These are phyloP conservation scores for Fusarium sp. DNA, from an alignment of 2,329 filamentous ascomycete species.

Conservation along the genomic window DNA sequence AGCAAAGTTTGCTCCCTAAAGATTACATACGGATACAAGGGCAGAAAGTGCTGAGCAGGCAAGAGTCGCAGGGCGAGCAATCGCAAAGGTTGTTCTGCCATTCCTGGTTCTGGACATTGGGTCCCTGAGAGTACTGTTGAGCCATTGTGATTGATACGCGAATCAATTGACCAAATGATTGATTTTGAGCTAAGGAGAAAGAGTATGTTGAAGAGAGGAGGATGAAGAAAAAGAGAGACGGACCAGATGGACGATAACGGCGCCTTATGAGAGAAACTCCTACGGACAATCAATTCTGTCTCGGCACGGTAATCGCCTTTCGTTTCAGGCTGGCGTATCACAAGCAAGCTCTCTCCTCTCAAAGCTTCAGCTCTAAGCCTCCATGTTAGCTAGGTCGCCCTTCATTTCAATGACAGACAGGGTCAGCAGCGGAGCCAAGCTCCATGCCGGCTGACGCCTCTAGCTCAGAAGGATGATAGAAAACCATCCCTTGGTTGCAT, in stretches of 20 bases:
- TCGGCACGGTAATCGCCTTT: slow-evolving; percentile 18
- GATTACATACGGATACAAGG: slow-evolving; percentile 57
- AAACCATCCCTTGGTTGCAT: slow-evolving; percentile 2
- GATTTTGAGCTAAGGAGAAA: neutral
- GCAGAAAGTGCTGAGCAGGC: slow-evolving; percentile 53
- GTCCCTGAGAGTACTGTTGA: slow-evolving; percentile 41
- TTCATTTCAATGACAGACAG: slow-evolving; percentile 42
- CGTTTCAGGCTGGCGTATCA: slow-evolving; percentile 17
- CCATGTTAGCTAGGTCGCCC: slow-evolving; percentile 19
- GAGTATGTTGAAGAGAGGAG: neutral
- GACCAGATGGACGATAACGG: slow-evolving; percentile 1
- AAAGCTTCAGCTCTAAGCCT: slow-evolving; percentile 25
- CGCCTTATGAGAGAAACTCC: slow-evolving; percentile 18
- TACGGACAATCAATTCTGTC: slow-evolving; percentile 17
- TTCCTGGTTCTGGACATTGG: slow-evolving; percentile 46
- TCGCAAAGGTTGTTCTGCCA: slow-evolving; percentile 54
- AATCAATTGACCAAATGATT: neutral
- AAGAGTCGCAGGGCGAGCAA: slow-evolving; percentile 55
- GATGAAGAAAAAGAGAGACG: neutral
- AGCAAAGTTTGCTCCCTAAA: neutral
- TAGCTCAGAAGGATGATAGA: neutral
- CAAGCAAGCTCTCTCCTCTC: slow-evolving; percentile 1
- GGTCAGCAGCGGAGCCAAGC: slow-evolving; percentile 34
- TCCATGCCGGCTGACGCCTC: slow-evolving; percentile 27
- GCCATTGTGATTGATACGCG: slow-evolving; percentile 35